Evolutionary conservation across 139 green algal genomes (phyloP).

Genomic region (Chlamydomonas sphaeroides): DNA sequence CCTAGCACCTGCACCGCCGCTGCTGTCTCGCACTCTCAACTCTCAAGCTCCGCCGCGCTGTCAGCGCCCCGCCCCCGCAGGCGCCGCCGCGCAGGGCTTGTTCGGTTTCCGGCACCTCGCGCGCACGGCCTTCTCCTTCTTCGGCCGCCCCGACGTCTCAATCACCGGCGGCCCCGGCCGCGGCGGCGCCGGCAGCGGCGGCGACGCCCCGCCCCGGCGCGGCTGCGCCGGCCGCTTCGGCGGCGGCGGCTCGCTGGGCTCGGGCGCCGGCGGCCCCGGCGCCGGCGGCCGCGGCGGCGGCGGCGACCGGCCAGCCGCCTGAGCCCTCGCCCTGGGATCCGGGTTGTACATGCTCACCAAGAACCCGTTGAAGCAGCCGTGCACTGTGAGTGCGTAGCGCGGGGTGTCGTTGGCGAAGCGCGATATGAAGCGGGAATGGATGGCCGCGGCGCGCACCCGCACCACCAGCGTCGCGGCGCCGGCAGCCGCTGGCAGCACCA

Average conservation of each 20-base stretch:
- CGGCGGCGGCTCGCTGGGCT: background rate
- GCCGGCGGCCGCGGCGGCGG: background rate
- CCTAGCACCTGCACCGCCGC: no score
- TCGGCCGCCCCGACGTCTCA: no score
- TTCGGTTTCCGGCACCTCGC: no score
- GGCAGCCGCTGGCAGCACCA: constrained; percentile 59
- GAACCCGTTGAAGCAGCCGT: constrained; percentile 63
- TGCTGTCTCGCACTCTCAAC: no score
- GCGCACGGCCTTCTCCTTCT: no score
- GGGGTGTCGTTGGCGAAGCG: constrained; percentile 41
- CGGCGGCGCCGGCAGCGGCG: background rate
- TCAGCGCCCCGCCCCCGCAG: no score
- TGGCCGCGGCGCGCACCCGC: constrained; percentile 13
- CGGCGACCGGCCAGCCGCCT: no score
- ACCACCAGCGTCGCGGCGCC: constrained; percentile 51
- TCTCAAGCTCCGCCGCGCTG: no score
- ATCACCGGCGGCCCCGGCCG: no score
- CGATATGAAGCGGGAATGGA: background rate
- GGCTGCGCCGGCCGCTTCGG: background rate
- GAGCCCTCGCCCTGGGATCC: background rate
- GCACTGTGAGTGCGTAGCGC: constrained; percentile 76
- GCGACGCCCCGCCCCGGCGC: background rate
- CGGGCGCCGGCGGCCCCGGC: background rate
- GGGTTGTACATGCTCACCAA: constrained; percentile 66
- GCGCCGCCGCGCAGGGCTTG: no score